Evolutionary conservation across 495 filamentous ascomycete species (phyloP).

Genomic region (Penicillium egyptiacum): DNA sequence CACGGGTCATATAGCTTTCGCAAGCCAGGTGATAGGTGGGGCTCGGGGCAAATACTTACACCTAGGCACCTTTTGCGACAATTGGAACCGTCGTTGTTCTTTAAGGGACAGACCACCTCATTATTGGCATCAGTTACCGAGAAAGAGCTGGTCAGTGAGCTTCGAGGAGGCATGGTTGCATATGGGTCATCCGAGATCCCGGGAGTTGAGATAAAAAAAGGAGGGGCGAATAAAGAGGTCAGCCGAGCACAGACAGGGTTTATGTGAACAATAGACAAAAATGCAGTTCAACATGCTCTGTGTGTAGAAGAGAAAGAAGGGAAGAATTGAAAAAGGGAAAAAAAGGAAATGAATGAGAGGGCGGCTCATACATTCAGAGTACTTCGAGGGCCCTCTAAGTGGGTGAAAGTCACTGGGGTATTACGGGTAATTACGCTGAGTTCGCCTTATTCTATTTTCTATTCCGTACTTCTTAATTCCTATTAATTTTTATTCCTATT

Average conservation of each 20-base stretch:
- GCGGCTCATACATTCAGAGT: slow-evolving; percentile 22
- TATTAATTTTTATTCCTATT: not conserved
- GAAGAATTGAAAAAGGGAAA: slow-evolving; percentile 12
- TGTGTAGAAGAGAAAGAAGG: slow-evolving; percentile 20
- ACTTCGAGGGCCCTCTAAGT: slow-evolving; percentile 10
- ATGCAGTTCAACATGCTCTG: slow-evolving; percentile 16
- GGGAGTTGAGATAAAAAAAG: slow-evolving; percentile 5
- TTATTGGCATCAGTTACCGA: slow-evolving; percentile 89
- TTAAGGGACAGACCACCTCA: slow-evolving; percentile 94
- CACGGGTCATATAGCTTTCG: slow-evolving; percentile 6
- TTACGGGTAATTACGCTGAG: slow-evolving; percentile 20
- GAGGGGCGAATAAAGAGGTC: slow-evolving; percentile 7
- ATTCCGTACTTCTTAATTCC: not conserved
- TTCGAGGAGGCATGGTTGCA: slow-evolving; percentile 80
- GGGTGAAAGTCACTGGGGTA: slow-evolving; percentile 14
- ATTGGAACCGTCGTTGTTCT: slow-evolving; percentile 93
- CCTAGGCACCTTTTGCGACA: slow-evolving; percentile 97
- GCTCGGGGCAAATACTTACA: slow-evolving; percentile 60
- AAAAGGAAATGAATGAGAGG: slow-evolving; percentile 15
- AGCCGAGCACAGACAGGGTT: slow-evolving; percentile 9
- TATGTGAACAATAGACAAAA: slow-evolving; percentile 13
- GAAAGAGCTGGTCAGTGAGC: slow-evolving; percentile 84
- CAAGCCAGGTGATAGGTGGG: slow-evolving; percentile 16
- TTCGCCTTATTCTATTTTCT: slow-evolving; percentile 4
- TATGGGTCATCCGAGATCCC: slow-evolving; percentile 33